Base-by-base conservation (phyloP, 2,329 filamentous ascomycete genomes). In the Bipolaris cookei region DNA sequence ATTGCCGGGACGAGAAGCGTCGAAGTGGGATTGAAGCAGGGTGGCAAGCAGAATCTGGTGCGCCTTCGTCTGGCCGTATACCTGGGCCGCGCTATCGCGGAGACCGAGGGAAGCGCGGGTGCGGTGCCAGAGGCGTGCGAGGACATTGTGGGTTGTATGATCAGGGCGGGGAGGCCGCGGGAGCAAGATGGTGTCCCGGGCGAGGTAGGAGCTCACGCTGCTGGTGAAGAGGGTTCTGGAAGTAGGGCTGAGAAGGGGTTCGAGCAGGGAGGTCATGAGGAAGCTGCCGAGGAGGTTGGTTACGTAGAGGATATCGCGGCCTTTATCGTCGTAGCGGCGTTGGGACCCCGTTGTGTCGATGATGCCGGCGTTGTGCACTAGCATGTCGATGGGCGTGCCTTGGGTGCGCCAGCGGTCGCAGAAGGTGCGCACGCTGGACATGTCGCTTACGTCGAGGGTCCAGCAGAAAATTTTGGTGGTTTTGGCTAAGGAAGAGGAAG, bases 341-440 rank as follows among this genome's bases (percentile, higher is more conserved):
- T 11, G 28, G 18, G 43, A 51, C 4, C 14, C 1, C 0, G 61
- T 55, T 1, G 50, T 23, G 8, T 53, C 45, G 7, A 59, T 51
- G 11, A 65, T 61, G 11, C 62, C 64, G 20, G 64, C 61, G 23
- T 64, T 65, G 32, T 67, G 64, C 8, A 63, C 54, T 14, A 67
- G 49, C 37, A 64, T 64, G 21, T 65, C 60, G 43, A 65, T 62
- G 14, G 45, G 51, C 8, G 5, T 41, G 7, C 56, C 56, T 16
- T 38, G 25, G 34, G 20, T n/a, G 4, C 18, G 55, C 34, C 16
- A 30, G n/a, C 42, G 25, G 35, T 41, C 16, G 20, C 62, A 64
- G n/a, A 66, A 62, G 8, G n/a, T 18, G 16, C 56, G 54, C 6
- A 65, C 58, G 16, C 58, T 64, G 4, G 53, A 18, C 3, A 61